Conservation (phyloP, 257 asterid species). For the Misopates orontium region DNA sequence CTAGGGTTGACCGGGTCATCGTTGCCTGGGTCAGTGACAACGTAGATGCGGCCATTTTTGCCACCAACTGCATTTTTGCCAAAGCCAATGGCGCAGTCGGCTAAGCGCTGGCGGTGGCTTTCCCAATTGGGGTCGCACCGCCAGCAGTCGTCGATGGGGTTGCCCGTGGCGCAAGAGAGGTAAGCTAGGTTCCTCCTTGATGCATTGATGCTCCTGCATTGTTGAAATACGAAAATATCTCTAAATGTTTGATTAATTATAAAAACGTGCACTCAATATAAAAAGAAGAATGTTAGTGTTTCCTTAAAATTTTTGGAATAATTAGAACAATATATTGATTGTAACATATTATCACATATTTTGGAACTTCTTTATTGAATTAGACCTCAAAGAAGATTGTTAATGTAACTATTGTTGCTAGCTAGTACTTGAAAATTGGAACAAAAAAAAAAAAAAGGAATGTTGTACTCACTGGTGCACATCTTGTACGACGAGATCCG, state of each 20-base stretch:
- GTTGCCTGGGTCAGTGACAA: slow-evolving; percentile 60
- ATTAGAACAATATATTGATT: too few species aligned
- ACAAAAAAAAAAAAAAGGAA: neutral
- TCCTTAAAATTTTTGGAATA: too few species aligned
- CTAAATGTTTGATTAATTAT: too few species aligned
- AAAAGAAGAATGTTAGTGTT: too few species aligned
- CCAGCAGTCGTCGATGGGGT: slow-evolving; percentile 89
- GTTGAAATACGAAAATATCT: too few species aligned
- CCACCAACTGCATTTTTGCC: slow-evolving; percentile 76
- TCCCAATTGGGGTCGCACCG: slow-evolving; percentile 69
- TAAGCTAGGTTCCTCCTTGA: slow-evolving; percentile 61
- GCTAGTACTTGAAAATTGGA: too few species aligned
- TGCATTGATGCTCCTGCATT: slow-evolving; percentile 57
- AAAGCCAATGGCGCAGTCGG: slow-evolving; percentile 82
- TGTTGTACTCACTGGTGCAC: slow-evolving; percentile 49
- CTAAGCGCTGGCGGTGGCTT: slow-evolving; percentile 59
- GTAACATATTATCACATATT: too few species aligned
- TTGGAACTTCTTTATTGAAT: too few species aligned
- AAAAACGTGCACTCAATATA: too few species aligned
- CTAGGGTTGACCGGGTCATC: slow-evolving; percentile 66
- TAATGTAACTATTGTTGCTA: too few species aligned
- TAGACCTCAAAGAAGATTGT: too few species aligned
- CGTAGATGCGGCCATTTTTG: slow-evolving; percentile 54
- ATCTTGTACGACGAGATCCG: slow-evolving; percentile 60
- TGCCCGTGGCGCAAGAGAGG: slow-evolving; percentile 67